phyloP scores from a whole-genome alignment of 2,329 filamentous ascomycete genomes.

The Neofusicoccum cordaticola region DNA sequence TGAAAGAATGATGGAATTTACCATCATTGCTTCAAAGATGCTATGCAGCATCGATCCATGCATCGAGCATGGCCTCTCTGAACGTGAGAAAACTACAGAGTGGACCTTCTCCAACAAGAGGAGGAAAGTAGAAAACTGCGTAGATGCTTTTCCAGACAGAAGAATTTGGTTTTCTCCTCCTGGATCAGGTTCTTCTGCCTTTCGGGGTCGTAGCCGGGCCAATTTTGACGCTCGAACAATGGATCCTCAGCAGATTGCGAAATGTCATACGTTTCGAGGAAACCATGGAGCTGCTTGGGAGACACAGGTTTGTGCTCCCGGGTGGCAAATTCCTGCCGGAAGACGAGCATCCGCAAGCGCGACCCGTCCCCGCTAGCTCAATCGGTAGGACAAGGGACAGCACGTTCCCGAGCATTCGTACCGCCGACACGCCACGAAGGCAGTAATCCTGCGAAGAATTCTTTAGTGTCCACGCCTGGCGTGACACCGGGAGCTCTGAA shows the following conservation, averaged over 20 bases:
- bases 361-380: too few species aligned
- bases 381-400: too few species aligned
- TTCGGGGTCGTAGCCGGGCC: constrained; percentile 35
- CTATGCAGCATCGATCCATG: too few species aligned
- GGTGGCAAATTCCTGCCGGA: constrained; percentile 26
- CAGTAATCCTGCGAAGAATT: too few species aligned
- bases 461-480: too few species aligned
- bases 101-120: too few species aligned
- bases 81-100: too few species aligned
- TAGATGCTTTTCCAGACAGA: constrained; percentile 19
- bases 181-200: background rate
- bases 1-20: too few species aligned
- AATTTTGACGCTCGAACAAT: constrained; percentile 37
- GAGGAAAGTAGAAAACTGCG: too few species aligned
- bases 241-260: constrained; percentile 38
- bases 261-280: constrained; percentile 38
- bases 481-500: too few species aligned
- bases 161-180: constrained; percentile 19
- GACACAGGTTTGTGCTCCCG: constrained; percentile 37
- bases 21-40: too few species aligned
- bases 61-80: too few species aligned
- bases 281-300: constrained; percentile 32
- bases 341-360: constrained; percentile 35
- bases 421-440: constrained; percentile 21
- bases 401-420: constrained; percentile 35